Base-by-base conservation (phyloP, 2,329 filamentous ascomycete genomes). In the Ophiosphaerella herpotricha region DNA sequence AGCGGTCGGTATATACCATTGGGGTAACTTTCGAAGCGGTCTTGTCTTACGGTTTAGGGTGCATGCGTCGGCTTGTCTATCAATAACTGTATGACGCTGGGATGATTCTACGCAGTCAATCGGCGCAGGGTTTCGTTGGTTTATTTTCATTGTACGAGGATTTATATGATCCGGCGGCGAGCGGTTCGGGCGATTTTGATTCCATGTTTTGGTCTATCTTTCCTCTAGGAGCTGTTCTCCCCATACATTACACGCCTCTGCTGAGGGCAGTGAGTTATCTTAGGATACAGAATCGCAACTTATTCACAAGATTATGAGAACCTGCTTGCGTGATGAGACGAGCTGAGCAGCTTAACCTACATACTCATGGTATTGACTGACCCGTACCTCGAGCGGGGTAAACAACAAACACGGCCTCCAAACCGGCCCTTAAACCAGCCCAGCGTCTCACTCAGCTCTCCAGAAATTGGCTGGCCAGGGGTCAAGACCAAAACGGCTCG, bases 1-100 rank as follows among this genome's bases (percentile, higher is more conserved):
- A 62, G 63, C 61, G 67, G 70, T 65, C 66, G 69, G 69, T 72
- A 69, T 73, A 74, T 74, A 74, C 71, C 71, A 74, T 63, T 64
- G 57, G 58, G 67, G 70, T 65, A 66, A 64, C 26, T 61, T 70
- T 68, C 66, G 68, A 70, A 72, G 69, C 69, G 67, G 63, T 55
- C 69, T 69, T 73, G 71, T 72, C 67, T 58, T 58, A 54, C 61
- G 58, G 61, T 62, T 64, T 60, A 59, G 50, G 68, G 60, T 67
- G 68, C 68, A 71, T 71, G 58, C 57, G 58, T 60, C 54, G 54
- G 64, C 55, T 58, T 66, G 63, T 67, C 64, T 69, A 43, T 58
- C 56, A 61, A 61, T 61, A 65, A 21, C 62, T 73, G 70, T 72
- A 74, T 65, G 66, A 74, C 67, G 62, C 69, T 74, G 66, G 68